These are phyloP conservation scores for Lathyrus sativus DNA, from an alignment of 306 rosid species.

Conservation along the genomic window DNA sequence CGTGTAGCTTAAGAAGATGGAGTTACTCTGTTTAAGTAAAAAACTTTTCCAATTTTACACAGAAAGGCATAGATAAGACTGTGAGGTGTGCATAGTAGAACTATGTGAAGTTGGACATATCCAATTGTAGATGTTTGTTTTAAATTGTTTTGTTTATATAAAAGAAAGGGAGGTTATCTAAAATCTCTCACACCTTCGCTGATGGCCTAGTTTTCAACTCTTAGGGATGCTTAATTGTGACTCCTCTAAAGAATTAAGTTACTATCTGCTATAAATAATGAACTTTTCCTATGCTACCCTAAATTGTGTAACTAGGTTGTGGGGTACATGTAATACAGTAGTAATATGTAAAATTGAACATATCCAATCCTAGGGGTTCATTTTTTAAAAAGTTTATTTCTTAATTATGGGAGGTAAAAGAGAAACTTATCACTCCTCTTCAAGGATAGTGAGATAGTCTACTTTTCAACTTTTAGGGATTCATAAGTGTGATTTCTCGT, in stretches of 20 bases:
- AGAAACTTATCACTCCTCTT: constrained; percentile 7
- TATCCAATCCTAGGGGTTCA: constrained; percentile 7
- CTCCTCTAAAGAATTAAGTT: background rate
- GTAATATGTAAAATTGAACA: constrained; percentile 28
- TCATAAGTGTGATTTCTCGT: constrained; percentile 24
- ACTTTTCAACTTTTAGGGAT: constrained; percentile 20
- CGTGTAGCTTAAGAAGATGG: too few relatives aligned
- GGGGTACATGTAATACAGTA: constrained; percentile 11
- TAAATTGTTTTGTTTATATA: too few relatives aligned
- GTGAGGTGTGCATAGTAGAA: too few relatives aligned
- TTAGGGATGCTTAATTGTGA: constrained; percentile 17
- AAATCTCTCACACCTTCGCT: background rate
- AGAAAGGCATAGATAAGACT: too few relatives aligned
- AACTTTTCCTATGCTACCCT: constrained; percentile 14
- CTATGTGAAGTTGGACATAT: too few relatives aligned
- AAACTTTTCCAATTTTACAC: too few relatives aligned
- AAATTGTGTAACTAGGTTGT: constrained; percentile 3
- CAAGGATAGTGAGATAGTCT: background rate
- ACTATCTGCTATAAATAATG: background rate
- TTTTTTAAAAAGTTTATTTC: constrained; percentile 27
- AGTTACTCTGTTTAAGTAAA: too few relatives aligned
- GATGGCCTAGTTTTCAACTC: constrained; percentile 18
- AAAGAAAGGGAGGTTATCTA: background rate
- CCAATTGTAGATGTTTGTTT: too few relatives aligned
- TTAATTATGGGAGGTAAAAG: constrained; percentile 3